Percentiles rank a stretch among this genome's conserved stretches.
These are phyloP conservation scores for Aspergillus aculeatinus DNA, from an alignment of 2,329 filamentous ascomycete genomes.

Conservation along the genomic window DNA sequence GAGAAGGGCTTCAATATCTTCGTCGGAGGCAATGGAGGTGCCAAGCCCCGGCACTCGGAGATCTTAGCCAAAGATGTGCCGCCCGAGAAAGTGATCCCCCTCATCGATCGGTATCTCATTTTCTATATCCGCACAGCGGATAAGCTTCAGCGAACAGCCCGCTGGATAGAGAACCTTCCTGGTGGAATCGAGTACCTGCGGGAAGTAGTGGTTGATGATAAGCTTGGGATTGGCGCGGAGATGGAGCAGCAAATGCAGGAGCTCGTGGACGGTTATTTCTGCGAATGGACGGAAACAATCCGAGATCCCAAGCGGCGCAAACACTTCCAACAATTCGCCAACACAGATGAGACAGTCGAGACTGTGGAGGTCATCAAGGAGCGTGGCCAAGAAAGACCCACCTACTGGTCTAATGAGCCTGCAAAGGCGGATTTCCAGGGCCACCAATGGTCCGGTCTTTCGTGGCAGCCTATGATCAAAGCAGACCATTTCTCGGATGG, in stretches of 20 bases:
- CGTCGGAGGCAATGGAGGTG: slow-evolving; percentile 84
- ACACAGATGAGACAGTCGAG: slow-evolving; percentile 70
- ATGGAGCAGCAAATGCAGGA: slow-evolving; percentile 87
- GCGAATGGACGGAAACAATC: slow-evolving; percentile 87
- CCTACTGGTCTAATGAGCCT: slow-evolving; percentile 71
- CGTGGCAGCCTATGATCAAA: slow-evolving; percentile 79
- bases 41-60: slow-evolving; percentile 78
- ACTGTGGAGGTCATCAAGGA: slow-evolving; percentile 70
- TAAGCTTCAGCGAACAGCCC: slow-evolving; percentile 81
- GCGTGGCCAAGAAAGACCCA: slow-evolving; percentile 70
- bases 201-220: slow-evolving; percentile 80
- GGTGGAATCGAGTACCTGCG: slow-evolving; percentile 81
- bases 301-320: slow-evolving; percentile 65
- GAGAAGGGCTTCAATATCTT: slow-evolving; percentile 94
- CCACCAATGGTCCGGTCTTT: slow-evolving; percentile 62
- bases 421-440: slow-evolving; percentile 71
- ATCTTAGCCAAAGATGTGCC: slow-evolving; percentile 83
- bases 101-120: slow-evolving; percentile 84
- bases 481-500: slow-evolving; percentile 67
- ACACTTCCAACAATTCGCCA: slow-evolving; percentile 79
- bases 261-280: slow-evolving; percentile 79
- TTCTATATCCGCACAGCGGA: slow-evolving; percentile 94
- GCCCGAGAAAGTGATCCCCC: slow-evolving; percentile 75
- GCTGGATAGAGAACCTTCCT: slow-evolving; percentile 81
- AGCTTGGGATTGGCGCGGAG: slow-evolving; percentile 77